phyloP scores from a whole-genome alignment of 1,284 basidiomycete species.

The Chalciporus sp. region DNA sequence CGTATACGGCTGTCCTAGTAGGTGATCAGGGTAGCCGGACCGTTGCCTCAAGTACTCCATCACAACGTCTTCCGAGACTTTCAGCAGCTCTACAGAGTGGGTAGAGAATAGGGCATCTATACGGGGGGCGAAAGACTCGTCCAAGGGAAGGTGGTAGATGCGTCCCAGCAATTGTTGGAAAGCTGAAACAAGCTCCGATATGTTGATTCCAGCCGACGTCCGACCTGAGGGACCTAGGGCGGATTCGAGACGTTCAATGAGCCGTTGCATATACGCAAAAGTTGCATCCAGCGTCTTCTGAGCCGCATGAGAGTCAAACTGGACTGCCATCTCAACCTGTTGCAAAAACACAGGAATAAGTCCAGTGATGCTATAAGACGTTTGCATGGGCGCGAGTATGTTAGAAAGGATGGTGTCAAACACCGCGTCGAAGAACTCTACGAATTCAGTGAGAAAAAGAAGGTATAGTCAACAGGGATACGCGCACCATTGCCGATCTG shows the following conservation, averaged over 20 bases:
- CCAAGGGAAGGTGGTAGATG: slow-evolving; percentile 42
- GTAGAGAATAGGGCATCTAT: slow-evolving; percentile 47
- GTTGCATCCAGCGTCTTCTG: slow-evolving; percentile 29
- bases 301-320: slow-evolving; percentile 26
- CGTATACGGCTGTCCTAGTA: slow-evolving; percentile 8
- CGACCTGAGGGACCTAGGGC: slow-evolving; percentile 13
- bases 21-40: slow-evolving; percentile 9
- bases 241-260: slow-evolving; percentile 34
- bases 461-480: slow-evolving; percentile 2
- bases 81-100: slow-evolving; percentile 45
- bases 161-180: slow-evolving; percentile 27
- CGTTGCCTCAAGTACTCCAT: slow-evolving; percentile 26
- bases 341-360: slow-evolving; percentile 48
- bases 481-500: slow-evolving; percentile 46
- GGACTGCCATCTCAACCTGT: slow-evolving; percentile 40
- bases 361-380: slow-evolving; percentile 18
- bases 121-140: slow-evolving; percentile 39
- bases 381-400: slow-evolving; percentile 8
- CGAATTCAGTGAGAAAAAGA: slow-evolving; percentile 30
- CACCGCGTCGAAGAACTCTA: slow-evolving; percentile 47
- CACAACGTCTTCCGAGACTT: slow-evolving; percentile 45
- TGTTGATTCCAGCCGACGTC: not conserved
- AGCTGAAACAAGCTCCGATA: slow-evolving; percentile 11
- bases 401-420: slow-evolving; percentile 44
- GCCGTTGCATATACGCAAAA: slow-evolving; percentile 30